A percentile compares a stretch with the other conserved stretches of the same genome.
These are phyloP conservation scores for Casuarina equisetifolia DNA, from an alignment of 306 rosid species.

Conservation along the genomic window DNA sequence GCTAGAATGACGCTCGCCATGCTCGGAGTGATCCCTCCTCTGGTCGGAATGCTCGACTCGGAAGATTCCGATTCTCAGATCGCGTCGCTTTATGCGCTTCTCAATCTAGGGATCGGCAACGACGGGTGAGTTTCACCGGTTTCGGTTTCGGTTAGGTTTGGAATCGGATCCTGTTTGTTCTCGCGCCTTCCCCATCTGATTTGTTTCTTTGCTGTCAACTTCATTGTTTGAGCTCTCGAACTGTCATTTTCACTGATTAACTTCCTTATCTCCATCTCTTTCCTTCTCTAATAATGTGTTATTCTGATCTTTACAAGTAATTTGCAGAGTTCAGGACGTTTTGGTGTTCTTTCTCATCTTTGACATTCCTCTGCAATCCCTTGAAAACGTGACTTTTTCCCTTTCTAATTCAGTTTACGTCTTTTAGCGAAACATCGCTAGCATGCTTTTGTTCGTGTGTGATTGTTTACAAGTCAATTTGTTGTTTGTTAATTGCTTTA, in stretches of 20 bases:
- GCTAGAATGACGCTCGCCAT: constrained; percentile 74
- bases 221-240: not conserved
- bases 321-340: not conserved
- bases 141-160: not conserved
- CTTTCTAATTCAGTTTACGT: not conserved
- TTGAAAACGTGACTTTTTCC: not conserved
- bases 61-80: constrained; percentile 64
- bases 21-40: constrained; percentile 92
- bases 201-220: constrained; percentile 5
- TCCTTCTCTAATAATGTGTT: not conserved
- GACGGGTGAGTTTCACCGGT: constrained; percentile 60
- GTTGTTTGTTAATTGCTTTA: not conserved
- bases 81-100: constrained; percentile 88
- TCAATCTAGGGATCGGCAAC: constrained; percentile 94
- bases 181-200: not conserved
- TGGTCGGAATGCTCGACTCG: constrained; percentile 80
- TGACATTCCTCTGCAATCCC: not conserved
- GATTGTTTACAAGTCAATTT: not conserved
- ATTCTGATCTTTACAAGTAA: not conserved
- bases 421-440: not conserved
- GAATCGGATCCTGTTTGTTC: not conserved
- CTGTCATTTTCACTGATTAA: constrained; percentile 29
- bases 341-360: not conserved
- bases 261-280: constrained; percentile 12
- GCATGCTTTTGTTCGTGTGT: not conserved